A percentile compares a stretch with the other conserved stretches of the same genome.
phyloP scores from a whole-genome alignment of 768 basidiomycete species.

The Mrakia frigida region DNA sequence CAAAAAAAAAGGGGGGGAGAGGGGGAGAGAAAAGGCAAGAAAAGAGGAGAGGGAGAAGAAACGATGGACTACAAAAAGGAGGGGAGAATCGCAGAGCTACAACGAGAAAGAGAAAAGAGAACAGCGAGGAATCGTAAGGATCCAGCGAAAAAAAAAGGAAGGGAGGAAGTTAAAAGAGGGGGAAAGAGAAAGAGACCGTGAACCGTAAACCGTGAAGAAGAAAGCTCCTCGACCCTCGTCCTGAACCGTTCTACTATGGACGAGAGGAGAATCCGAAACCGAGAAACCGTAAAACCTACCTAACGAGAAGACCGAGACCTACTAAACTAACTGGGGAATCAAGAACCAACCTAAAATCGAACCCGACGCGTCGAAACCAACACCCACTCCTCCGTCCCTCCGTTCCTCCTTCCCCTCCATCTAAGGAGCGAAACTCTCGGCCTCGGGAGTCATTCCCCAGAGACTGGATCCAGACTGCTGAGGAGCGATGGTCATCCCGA shows the following conservation, averaged over 20 bases:
- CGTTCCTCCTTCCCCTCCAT: background rate
- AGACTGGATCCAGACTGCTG: background rate
- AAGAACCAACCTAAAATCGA: background rate
- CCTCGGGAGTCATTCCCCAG: background rate
- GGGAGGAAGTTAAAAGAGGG: background rate
- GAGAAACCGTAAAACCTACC: background rate
- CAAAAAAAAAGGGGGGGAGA: background rate
- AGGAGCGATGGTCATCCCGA: constrained; percentile 14
- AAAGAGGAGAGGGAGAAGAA: background rate
- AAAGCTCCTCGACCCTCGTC: too few species aligned
- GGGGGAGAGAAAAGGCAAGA: background rate
- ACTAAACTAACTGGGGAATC: background rate
- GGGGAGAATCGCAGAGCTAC: background rate
- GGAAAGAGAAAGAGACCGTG: background rate
- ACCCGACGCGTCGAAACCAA: background rate
- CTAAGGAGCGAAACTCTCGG: background rate
- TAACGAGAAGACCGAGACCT: background rate
- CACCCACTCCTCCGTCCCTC: background rate
- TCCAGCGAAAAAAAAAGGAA: background rate
- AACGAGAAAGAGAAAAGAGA: background rate
- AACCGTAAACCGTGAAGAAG: background rate
- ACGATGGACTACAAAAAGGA: background rate
- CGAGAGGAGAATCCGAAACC: background rate
- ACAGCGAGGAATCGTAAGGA: constrained; percentile 7
- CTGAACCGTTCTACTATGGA: background rate